Percentiles rank a stretch among this genome's conserved stretches.
These are phyloP conservation scores for Leptographium radiaticola DNA, from an alignment of 2,329 filamentous ascomycete genomes.

Conservation along the genomic window DNA sequence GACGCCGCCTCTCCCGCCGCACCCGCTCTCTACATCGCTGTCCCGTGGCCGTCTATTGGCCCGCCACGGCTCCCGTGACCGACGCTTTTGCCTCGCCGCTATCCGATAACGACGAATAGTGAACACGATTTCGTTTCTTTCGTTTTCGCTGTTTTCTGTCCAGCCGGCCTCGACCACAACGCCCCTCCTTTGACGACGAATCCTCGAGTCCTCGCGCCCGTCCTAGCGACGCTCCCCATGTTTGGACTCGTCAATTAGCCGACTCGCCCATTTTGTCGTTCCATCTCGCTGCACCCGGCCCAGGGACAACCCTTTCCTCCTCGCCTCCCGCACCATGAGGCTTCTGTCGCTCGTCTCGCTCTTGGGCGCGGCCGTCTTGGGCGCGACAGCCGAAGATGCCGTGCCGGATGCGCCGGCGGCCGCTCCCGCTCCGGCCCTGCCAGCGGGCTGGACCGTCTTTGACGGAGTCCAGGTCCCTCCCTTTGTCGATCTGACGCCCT, in stretches of 20 bases:
- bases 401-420: conserved; percentile 34
- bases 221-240: background rate
- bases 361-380: conserved; percentile 30
- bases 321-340: conserved; percentile 24
- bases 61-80: background rate
- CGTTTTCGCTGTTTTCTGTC: background rate
- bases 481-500: conserved; percentile 44
- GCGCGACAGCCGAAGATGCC: conserved; percentile 28
- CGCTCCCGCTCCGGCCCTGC: conserved; percentile 15
- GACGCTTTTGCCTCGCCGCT: background rate
- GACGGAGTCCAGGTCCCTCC: conserved; percentile 55
- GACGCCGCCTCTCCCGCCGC: background rate
- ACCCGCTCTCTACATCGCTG: background rate
- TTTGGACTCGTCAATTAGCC: background rate
- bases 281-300: background rate
- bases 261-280: background rate
- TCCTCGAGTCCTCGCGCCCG: background rate
- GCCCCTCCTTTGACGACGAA: background rate
- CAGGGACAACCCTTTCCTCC: background rate
- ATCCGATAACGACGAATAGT: background rate
- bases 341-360: conserved; percentile 31
- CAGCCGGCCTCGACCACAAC: background rate
- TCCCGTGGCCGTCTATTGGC: background rate
- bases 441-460: conserved; percentile 40
- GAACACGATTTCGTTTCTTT: background rate